phyloP scores from a whole-genome alignment of 73 alveolate species.

The Paramecium biaurelia region DNA sequence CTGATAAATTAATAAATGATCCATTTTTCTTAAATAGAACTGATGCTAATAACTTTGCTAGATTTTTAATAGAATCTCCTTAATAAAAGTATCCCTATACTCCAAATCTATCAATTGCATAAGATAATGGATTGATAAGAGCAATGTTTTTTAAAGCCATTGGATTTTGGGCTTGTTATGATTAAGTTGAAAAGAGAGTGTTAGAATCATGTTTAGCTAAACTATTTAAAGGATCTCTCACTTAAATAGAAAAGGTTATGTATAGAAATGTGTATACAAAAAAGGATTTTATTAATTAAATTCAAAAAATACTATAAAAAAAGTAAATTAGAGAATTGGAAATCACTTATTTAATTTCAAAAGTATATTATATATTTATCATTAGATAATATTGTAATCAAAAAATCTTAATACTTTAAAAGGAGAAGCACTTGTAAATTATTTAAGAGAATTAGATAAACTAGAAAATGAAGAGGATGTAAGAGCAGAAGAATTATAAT shows the following conservation, averaged over 20 bases:
- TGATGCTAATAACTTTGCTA: not conserved
- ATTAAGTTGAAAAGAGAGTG: constrained; percentile 22
- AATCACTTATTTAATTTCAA: not conserved
- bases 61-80: not conserved
- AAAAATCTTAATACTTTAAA: not conserved
- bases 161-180: constrained; percentile 51
- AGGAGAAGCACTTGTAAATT: not conserved
- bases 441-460: not conserved
- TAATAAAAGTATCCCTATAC: not conserved
- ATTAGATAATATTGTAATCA: not conserved
- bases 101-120: not conserved
- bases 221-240: not conserved
- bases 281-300: not conserved
- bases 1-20: not conserved
- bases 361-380: not conserved
- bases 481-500: not conserved
- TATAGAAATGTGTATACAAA: not conserved
- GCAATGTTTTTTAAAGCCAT: not conserved
- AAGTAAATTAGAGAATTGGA: constrained; percentile 33
- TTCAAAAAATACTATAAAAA: not conserved
- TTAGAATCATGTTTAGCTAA: not conserved
- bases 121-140: constrained; percentile 20
- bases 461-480: not conserved
- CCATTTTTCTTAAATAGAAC: not conserved
- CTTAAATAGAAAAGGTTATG: not conserved